phyloP scores from a whole-genome alignment of 306 rosid genomes.

The Citrullus amarus region DNA sequence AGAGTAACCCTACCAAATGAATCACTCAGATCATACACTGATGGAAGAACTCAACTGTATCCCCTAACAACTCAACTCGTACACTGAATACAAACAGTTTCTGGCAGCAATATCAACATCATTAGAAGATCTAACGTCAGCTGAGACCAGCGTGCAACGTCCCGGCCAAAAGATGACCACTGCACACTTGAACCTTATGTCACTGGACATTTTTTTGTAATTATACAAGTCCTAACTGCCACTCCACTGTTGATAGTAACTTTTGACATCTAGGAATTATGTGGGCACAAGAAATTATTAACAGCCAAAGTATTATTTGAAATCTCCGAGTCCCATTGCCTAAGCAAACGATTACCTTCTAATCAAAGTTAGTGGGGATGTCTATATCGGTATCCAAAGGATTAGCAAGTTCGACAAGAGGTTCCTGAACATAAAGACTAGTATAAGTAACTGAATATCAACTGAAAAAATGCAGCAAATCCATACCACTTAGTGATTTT shows the following conservation, averaged over 20 bases:
- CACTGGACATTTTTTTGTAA: conserved; percentile 6
- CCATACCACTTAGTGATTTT: neutral
- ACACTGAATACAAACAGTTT: conserved; percentile 17
- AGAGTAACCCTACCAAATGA: conserved; percentile 5
- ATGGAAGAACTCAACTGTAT: neutral
- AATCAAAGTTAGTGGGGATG: conserved; percentile 68
- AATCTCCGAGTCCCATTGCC: neutral
- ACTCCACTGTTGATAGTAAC: conserved; percentile 13
- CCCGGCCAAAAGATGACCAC: conserved; percentile 11
- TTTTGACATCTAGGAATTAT: conserved; percentile 28
- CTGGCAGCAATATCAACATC: conserved; percentile 13
- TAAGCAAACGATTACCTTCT: conserved; percentile 44
- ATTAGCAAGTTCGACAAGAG: conserved; percentile 67
- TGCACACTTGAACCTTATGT: conserved; percentile 11
- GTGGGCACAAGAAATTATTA: conserved; percentile 15
- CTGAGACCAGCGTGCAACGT: conserved; percentile 16
- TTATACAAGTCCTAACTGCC: conserved; percentile 17
- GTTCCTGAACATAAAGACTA: conserved; percentile 45
- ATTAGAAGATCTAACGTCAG: conserved; percentile 17
- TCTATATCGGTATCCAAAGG: conserved; percentile 71
- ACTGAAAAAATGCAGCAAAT: neutral
- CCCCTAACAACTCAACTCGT: conserved; percentile 8
- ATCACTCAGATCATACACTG: conserved; percentile 7
- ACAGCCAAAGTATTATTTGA: conserved; percentile 15
- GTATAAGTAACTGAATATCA: neutral